These are phyloP conservation scores for Sonneratia alba DNA, from an alignment of 345 rosid genomes.

Conservation along the genomic window DNA sequence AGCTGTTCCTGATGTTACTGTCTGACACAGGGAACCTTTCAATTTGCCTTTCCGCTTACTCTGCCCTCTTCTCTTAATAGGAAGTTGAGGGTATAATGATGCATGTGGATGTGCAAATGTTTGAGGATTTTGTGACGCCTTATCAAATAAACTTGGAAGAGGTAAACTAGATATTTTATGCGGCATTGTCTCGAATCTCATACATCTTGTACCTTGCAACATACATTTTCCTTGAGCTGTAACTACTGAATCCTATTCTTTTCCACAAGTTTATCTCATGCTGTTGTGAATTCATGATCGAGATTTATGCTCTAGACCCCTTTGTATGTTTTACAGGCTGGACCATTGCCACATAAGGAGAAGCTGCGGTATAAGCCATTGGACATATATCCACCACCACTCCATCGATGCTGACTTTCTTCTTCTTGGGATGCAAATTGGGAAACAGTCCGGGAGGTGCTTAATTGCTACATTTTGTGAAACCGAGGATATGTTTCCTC, in stretches of 20 bases:
- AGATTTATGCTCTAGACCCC: neutral
- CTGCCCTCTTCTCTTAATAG: conserved; percentile 19
- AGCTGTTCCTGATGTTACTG: conserved; percentile 1
- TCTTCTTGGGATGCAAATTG: neutral
- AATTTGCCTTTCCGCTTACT: neutral
- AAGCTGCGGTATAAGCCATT: conserved; percentile 56
- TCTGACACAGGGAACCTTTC: neutral
- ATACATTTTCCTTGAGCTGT: neutral
- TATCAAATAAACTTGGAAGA: conserved; percentile 61
- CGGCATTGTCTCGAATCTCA: neutral
- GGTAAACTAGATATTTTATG: conserved; percentile 27
- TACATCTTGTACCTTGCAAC: neutral
- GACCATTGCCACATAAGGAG: conserved; percentile 58
- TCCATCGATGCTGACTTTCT: conserved; percentile 43
- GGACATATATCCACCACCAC: conserved; percentile 75
- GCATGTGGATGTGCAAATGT: conserved; percentile 56
- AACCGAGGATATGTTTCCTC: neutral
- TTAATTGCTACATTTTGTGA: neutral
- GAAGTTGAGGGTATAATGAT: conserved; percentile 73
- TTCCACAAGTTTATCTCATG: too few relatives aligned
- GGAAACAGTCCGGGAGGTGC: neutral
- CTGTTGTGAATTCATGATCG: neutral
- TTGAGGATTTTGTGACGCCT: conserved; percentile 83
- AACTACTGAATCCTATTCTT: neutral
- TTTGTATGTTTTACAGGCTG: conserved; percentile 42